Evolutionary conservation across 2,329 filamentous ascomycete species (phyloP), one percentile per base, ranked within the genome.

Genomic region (Diaporthe aspalathi): DNA sequence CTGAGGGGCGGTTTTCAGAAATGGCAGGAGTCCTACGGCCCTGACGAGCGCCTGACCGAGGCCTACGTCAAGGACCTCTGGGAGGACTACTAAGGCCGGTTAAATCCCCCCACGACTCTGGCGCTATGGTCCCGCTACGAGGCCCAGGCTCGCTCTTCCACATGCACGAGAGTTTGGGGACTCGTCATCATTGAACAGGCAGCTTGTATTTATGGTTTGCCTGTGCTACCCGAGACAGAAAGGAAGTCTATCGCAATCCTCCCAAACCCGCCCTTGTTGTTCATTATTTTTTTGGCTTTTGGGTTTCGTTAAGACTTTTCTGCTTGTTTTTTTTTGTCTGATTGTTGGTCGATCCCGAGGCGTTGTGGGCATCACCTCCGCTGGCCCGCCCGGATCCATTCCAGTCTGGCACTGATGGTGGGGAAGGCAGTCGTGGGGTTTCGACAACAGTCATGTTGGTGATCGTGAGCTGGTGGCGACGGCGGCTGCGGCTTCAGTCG

Each of bases 1-100:
- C 85, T 98, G 3, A 93, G 97, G 65, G 88, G 90, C 0, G 96
- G 96, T 1, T 99, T 98, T 79, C 88, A 90, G 17, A 89, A 91
- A 70, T 99, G 96, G 96, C 94, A 97, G 86, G 91, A 97, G 83
- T 85, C 88, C 75, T 93, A 91, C 82, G 95, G 94, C 0, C 85
- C 89, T 67, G 94, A 98, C 82, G 85, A 91, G 79, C 84, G 90
- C 74, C 83, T 99, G 80, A 98, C 96, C 0, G 94, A 97, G 81
- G 93, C 86, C 1, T 98, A 94, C 81, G 86, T 88, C 69, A 94
- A 93, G 83, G 94, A 97, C 82, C 83, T 98, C 62, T 98, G 95
- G 95, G 86, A 88, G 74, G 86, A 89, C 72, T 86, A 84, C 49
- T 87, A 85, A n/a, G 62, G 40, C n/a, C 20, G 16, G 27, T 9